Base-by-base conservation (phyloP, 768 basidiomycete species). In the Candolleomyces efflorescens region DNA sequence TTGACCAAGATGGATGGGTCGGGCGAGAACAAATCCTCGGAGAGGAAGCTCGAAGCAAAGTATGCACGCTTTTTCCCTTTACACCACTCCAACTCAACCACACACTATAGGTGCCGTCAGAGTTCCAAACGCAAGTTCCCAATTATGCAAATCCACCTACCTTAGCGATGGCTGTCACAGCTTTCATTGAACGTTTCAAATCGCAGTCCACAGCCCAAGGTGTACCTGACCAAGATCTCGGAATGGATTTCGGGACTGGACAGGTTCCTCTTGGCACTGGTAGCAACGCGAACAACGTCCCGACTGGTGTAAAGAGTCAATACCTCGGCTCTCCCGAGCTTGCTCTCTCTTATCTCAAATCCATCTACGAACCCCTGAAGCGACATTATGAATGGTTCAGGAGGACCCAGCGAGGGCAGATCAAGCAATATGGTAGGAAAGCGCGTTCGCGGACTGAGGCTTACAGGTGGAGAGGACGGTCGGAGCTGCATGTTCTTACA, bases 361-460 rank as follows among this genome's bases (percentile, higher is more conserved):
- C 85, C 3, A 90, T 97, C 52, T 98, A 98, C 67, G 71, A 75
- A 20, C 88, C 90, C 0, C 78, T 98, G 13, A 90, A 90, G 65
- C 82, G 91, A 24, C 96, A 98, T 69, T 98, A 96, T 68, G 87
- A 92, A 54, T 98, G 95, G 95, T 97, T 98, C 81, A 84, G 92
- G 43, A 85, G 87, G 46, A 97, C 95, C 2, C 95, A 98, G 69
- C 83, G 90, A 4, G 95, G 95, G 7, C 92, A 95, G 68, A 89
- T 98, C 64, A 92, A 92, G 67, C 92, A 93, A 67, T 98, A 93
- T 68, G 84, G 82, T 3, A 82, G 95, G 37, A 82, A 81, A 56
- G 87, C 92, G 2, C 83, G 89, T n/a, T 92, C 91, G n/a, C 79
- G 88, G 53, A 85, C 85, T 0, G 94, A 98, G 71, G 94, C 83